Base-by-base conservation (phyloP, 108 stramenopile species). In the Schizochytrium sp. region DNA sequence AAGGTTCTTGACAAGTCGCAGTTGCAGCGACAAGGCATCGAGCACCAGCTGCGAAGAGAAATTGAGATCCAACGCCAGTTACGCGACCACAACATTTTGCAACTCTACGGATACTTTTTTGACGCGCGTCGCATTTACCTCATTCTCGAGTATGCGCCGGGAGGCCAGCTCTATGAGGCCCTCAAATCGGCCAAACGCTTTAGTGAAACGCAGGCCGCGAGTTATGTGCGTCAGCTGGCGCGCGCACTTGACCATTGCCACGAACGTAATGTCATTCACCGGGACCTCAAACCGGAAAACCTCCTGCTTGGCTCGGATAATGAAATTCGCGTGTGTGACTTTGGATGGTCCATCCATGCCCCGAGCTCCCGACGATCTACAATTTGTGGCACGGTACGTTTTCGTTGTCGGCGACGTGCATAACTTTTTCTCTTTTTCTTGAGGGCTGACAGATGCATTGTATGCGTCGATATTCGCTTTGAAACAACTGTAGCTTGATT, bases 1-100 rank as follows among this genome's bases (percentile, higher is more conserved):
- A 99, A 99, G 91, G 98, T 98, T 8, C 92, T 99, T 34, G 95
- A 96, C 63, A 98, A 99, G 92, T 91, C 91, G 23, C 98, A 99
- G 90, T 95, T 99, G 23, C 92, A 96, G 25, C 96, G 96, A 91
- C 95, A 96, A 58, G 96, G 96, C 18, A 97, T 98, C 57, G 98
- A 98, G 90, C 63, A 90, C 48, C 72, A 72, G 29, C 69, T 94
- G 12, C 59, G 91, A 23, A 87, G 94, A 14, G 94, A 94, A 55
- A 91, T 87, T 5, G 90, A 93, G 44, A 92, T 94, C 19, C 93
- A 94, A 72, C 44, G 58, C 16, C 45, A 76, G 3, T 88, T 93
- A 28, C 72, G 63, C 19, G 93, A 95, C 83, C 88, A 88, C 45
- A 60, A 93, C 91, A 88, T 92, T 90, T 88, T 95, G 21, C 71